Conservation (phyloP, 305 asterid species). For the Solanum chacoense region DNA sequence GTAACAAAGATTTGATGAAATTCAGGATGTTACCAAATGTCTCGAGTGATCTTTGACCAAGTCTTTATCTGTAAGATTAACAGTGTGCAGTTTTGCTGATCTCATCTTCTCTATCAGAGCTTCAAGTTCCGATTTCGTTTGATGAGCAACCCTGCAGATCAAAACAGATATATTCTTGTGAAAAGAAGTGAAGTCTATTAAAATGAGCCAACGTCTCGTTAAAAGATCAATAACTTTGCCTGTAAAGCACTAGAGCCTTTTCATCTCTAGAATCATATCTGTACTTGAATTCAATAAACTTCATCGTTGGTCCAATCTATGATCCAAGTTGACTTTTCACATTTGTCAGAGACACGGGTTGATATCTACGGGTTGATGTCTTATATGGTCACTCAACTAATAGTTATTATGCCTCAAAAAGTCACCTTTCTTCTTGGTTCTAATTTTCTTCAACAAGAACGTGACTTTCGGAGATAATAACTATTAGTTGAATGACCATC, state of each 20-base stretch:
- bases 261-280: slow-evolving; percentile 51
- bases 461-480: not conserved
- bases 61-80: slow-evolving; percentile 69
- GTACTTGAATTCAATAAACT: slow-evolving; percentile 75
- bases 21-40: slow-evolving; percentile 50
- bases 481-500: not conserved
- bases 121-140: slow-evolving; percentile 50
- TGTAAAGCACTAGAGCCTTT: slow-evolving; percentile 61
- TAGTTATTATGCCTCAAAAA: not conserved
- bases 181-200: not conserved
- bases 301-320: slow-evolving; percentile 69
- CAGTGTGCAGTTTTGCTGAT: slow-evolving; percentile 44
- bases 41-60: slow-evolving; percentile 88
- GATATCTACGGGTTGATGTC: not conserved
- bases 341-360: not conserved
- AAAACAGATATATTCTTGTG: not conserved
- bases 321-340: not conserved
- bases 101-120: slow-evolving; percentile 57
- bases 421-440: not conserved
- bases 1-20: not conserved
- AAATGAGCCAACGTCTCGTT: not conserved
- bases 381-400: not conserved
- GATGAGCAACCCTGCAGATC: slow-evolving; percentile 69
- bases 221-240: slow-evolving; percentile 26
- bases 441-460: not conserved